Percentiles rank a stretch among this genome's conserved stretches.
phyloP scores from a whole-genome alignment of 169 alveolate species.

The Plasmodium relictum region DNA sequence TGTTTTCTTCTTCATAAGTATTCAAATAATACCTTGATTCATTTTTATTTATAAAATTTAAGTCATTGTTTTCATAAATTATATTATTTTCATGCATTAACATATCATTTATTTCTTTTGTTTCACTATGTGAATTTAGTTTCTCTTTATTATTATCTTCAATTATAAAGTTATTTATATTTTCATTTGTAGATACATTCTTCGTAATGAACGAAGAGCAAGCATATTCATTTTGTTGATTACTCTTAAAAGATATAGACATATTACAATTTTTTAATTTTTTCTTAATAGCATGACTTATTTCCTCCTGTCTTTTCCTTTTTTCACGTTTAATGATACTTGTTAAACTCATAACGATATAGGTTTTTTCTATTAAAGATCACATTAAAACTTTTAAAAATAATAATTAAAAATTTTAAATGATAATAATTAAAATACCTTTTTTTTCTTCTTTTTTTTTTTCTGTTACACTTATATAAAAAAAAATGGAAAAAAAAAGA shows the following conservation, averaged over 20 bases:
- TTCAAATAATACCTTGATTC: not conserved
- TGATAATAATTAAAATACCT: too few species aligned
- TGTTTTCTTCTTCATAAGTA: not conserved
- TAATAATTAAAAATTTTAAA: too few species aligned
- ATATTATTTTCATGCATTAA: not conserved
- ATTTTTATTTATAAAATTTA: too few species aligned
- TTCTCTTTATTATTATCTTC: not conserved
- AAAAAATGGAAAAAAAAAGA: not conserved
- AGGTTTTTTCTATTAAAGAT: slow-evolving; percentile 10
- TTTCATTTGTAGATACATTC: slow-evolving; percentile 19
- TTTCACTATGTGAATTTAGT: not conserved
- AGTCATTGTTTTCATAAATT: too few species aligned
- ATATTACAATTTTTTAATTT: slow-evolving; percentile 59
- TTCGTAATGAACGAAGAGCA: slow-evolving; percentile 44
- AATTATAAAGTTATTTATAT: not conserved
- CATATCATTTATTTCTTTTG: not conserved
- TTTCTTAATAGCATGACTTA: slow-evolving; percentile 64
- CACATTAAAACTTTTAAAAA: slow-evolving; percentile 26
- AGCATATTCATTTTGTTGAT: slow-evolving; percentile 20
- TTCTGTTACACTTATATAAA: slow-evolving; percentile 4
- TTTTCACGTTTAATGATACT: slow-evolving; percentile 48
- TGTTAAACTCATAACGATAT: slow-evolving; percentile 74
- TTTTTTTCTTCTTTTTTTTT: too few species aligned
- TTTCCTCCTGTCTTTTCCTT: slow-evolving; percentile 76
- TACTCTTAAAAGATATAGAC: slow-evolving; percentile 28